Conservation (phyloP, 108 stramenopile genomes). For the Cyclotella cryptica region DNA sequence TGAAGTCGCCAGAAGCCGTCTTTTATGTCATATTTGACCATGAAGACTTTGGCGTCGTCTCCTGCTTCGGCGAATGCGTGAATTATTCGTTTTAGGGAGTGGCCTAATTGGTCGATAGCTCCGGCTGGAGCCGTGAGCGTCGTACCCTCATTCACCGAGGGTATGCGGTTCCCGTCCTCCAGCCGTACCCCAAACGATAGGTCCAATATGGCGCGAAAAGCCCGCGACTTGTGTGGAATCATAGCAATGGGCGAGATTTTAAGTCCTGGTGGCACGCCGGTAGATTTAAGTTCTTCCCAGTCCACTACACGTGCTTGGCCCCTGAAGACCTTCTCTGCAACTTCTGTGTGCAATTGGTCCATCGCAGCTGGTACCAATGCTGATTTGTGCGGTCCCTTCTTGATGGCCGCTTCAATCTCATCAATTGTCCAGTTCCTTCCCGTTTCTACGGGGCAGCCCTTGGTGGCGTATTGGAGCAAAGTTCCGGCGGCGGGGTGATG, state of each 20-base stretch:
- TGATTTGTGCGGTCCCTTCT: not conserved
- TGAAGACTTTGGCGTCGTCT: not conserved
- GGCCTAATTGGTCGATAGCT: not conserved
- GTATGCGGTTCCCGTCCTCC: not conserved
- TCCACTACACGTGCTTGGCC: slow-evolving; percentile 20
- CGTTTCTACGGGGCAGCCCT: not conserved
- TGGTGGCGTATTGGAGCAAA: not conserved
- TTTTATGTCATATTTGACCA: not conserved
- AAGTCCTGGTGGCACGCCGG: not conserved
- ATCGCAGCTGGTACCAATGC: slow-evolving; percentile 2
- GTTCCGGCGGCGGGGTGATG: not conserved
- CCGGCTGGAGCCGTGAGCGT: no score
- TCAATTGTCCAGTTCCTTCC: not conserved
- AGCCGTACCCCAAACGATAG: not conserved
- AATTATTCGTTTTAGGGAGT: slow-evolving; percentile 14
- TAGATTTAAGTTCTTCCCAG: not conserved
- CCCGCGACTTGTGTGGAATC: slow-evolving; percentile 33
- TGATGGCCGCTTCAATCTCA: not conserved
- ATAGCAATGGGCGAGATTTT: not conserved
- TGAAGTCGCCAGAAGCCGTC: not conserved
- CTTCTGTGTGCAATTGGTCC: not conserved
- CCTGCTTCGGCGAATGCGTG: slow-evolving; percentile 8
- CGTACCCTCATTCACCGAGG: slow-evolving; percentile 16
- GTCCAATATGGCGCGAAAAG: slow-evolving; percentile 10
- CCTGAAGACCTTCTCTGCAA: not conserved